Conservation (phyloP, 805 yeast species). For the Hagleromyces aurorensis region DNA sequence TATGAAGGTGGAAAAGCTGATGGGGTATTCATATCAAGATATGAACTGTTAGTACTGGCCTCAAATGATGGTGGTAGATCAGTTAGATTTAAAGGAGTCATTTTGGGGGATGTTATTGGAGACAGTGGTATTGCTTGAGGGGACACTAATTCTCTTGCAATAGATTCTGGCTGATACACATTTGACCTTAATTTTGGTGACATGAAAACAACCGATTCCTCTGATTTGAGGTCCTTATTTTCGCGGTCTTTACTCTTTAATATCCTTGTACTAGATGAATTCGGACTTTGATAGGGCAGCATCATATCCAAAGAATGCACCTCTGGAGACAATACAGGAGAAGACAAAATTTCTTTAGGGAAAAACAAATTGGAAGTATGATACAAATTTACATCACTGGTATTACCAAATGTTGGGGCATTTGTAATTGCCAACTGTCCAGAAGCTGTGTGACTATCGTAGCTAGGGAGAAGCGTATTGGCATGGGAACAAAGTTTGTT, state of each 20-base stretch:
- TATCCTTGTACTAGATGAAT: conserved; percentile 11
- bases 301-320: conserved; percentile 40
- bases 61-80: conserved; percentile 20
- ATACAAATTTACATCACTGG: conserved; percentile 14
- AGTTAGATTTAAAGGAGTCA: conserved; percentile 20
- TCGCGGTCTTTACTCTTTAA: conserved; percentile 6
- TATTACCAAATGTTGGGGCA: conserved; percentile 14
- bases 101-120: conserved; percentile 37
- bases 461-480: conserved; percentile 69
- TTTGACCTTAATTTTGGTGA: conserved; percentile 36
- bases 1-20: conserved; percentile 31
- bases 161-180: conserved; percentile 46
- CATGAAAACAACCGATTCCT: conserved; percentile 13
- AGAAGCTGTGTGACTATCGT: conserved; percentile 33
- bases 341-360: conserved; percentile 32
- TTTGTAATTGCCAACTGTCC: conserved; percentile 11
- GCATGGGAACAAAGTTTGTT: conserved; percentile 75
- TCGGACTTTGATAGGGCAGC: conserved; percentile 7
- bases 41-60: conserved; percentile 9
- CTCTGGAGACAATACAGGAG: conserved; percentile 51
- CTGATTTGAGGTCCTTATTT: conserved; percentile 5
- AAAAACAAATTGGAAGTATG: conserved; percentile 35
- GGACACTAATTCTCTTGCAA: conserved; percentile 42
- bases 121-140: conserved; percentile 62
- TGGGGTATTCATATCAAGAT: too few relatives aligned